Conservation (phyloP, 1,284 basidiomycete species). For the Pseudozyma pruni region DNA sequence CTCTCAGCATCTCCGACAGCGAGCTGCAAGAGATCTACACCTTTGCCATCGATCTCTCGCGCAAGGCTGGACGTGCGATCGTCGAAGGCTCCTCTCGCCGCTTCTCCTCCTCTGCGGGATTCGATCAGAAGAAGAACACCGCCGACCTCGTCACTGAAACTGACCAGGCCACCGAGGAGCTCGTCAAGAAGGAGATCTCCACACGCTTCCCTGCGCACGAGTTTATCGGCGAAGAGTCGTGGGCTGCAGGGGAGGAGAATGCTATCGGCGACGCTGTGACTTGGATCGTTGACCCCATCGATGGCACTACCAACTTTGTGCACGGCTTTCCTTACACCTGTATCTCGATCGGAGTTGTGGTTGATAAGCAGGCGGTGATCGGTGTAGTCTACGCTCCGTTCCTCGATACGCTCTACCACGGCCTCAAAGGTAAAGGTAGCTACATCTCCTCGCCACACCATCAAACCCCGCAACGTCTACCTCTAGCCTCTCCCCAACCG, state of each 20-base stretch:
- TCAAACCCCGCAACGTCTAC: slow-evolving; percentile 72
- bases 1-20: slow-evolving; percentile 11
- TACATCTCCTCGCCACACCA: slow-evolving; percentile 72
- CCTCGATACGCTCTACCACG: slow-evolving; percentile 81
- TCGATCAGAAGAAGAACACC: slow-evolving; percentile 65
- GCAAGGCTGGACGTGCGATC: slow-evolving; percentile 70
- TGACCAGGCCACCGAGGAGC: slow-evolving; percentile 89
- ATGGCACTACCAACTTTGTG: slow-evolving; percentile 94
- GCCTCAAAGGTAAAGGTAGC: slow-evolving; percentile 80
- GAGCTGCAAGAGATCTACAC: slow-evolving; percentile 69
- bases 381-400: slow-evolving; percentile 80
- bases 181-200: slow-evolving; percentile 79
- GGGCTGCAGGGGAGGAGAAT: slow-evolving; percentile 77
- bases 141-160: slow-evolving; percentile 87
- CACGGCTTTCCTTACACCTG: slow-evolving; percentile 81
- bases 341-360: slow-evolving; percentile 89
- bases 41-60: slow-evolving; percentile 79
- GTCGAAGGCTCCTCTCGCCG: slow-evolving; percentile 69
- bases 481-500: slow-evolving; percentile 75
- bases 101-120: slow-evolving; percentile 47
- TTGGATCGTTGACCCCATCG: slow-evolving; percentile 87
- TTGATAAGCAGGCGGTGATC: slow-evolving; percentile 80
- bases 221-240: slow-evolving; percentile 91
- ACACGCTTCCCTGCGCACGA: slow-evolving; percentile 79
- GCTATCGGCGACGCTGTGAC: slow-evolving; percentile 86